These are phyloP conservation scores for Sporobolomyces phaffii DNA, from an alignment of 768 basidiomycete genomes.

Conservation along the genomic window DNA sequence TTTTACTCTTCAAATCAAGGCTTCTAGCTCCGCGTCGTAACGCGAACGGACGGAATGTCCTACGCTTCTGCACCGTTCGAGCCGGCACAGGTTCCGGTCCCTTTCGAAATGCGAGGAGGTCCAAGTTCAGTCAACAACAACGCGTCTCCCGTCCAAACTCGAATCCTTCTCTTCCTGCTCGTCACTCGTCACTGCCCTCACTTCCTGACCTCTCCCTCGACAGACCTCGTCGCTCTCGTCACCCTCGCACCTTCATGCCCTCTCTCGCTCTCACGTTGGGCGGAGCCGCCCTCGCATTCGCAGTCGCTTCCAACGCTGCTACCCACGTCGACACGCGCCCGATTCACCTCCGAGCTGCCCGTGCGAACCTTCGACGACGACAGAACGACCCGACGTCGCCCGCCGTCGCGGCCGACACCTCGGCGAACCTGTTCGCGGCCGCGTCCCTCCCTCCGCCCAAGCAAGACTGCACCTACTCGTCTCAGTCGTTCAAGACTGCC, in stretches of 20 bases:
- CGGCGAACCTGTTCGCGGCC: not conserved
- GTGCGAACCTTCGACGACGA: not conserved
- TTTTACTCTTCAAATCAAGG: too few relatives aligned
- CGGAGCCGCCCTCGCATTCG: not conserved
- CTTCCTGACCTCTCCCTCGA: not conserved
- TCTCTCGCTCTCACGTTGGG: not conserved
- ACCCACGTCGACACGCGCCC: not conserved
- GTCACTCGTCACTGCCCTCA: not conserved
- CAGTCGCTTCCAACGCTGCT: constrained; percentile 2
- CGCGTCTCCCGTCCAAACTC: not conserved
- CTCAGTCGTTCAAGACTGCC: not conserved
- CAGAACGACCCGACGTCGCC: not conserved
- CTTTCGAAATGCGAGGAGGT: not conserved
- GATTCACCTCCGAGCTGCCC: not conserved
- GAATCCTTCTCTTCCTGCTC: not conserved
- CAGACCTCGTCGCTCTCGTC: not conserved
- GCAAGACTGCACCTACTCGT: constrained; percentile 4
- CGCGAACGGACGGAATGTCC: too few relatives aligned
- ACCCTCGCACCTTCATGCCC: not conserved
- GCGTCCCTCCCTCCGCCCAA: constrained; percentile 2
- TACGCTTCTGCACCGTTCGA: too few relatives aligned
- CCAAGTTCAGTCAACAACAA: not conserved
- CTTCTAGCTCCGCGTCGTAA: too few relatives aligned
- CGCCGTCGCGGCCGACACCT: not conserved
- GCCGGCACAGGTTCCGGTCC: too few relatives aligned